These are phyloP conservation scores for Malassezia globosa DNA, from an alignment of 1,284 basidiomycete species.

Conservation along the genomic window DNA sequence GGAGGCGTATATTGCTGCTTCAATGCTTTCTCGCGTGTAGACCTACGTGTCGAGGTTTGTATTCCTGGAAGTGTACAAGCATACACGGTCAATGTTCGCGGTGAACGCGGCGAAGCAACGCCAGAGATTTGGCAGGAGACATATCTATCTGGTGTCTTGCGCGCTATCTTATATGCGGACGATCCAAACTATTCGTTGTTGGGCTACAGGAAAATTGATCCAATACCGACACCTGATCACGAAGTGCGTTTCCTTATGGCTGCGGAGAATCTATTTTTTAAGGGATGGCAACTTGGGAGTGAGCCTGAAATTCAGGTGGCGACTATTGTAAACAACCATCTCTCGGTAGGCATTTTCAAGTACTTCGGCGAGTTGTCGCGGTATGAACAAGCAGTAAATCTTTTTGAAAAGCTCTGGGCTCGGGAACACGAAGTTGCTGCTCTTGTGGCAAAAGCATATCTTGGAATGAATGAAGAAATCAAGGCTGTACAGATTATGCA, in stretches of 20 bases:
- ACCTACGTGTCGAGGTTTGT: slow-evolving; percentile 92
- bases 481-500: slow-evolving; percentile 93
- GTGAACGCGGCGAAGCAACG: slow-evolving; percentile 84
- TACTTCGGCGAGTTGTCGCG: slow-evolving; percentile 89
- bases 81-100: slow-evolving; percentile 84
- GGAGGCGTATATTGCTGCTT: slow-evolving; percentile 95
- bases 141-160: slow-evolving; percentile 80
- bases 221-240: slow-evolving; percentile 76
- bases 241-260: slow-evolving; percentile 83
- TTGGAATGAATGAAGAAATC: slow-evolving; percentile 95
- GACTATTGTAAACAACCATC: slow-evolving; percentile 90
- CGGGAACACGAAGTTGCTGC: slow-evolving; percentile 82
- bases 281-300: slow-evolving; percentile 96
- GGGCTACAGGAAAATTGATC: slow-evolving; percentile 88
- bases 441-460: slow-evolving; percentile 75
- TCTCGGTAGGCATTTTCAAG: slow-evolving; percentile 87
- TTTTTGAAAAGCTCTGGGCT: slow-evolving; percentile 80
- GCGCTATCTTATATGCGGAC: slow-evolving; percentile 87
- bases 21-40: slow-evolving; percentile 93
- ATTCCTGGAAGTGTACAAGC: slow-evolving; percentile 94
- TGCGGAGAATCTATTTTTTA: slow-evolving; percentile 77
- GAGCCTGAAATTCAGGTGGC: slow-evolving; percentile 98
- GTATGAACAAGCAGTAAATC: slow-evolving; percentile 73
- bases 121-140: slow-evolving; percentile 93
- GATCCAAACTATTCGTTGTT: slow-evolving; percentile 83